Base-by-base conservation (phyloP, 192 early-diverging fungal species). In the Umbelopsis isabellina region DNA sequence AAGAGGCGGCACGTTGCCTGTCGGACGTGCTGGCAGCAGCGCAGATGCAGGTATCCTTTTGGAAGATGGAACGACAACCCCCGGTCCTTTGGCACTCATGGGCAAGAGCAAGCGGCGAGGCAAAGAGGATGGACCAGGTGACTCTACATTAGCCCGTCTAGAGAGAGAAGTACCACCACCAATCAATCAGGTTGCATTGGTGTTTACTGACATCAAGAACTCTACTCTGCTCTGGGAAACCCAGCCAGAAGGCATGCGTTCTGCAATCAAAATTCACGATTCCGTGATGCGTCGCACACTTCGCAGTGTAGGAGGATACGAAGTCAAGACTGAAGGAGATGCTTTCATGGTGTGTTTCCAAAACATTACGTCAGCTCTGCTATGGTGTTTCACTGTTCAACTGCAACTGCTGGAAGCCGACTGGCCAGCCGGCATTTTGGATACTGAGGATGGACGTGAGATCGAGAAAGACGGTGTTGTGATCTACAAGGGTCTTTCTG, bases 321-420 rank as follows among this genome's bases (percentile, higher is more conserved):
- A 97, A 72, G 95, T 97, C 49, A 97, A 97, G 75, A 97, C 93
- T 1, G 95, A 97, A 81, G 95, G 95, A 53, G 95, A 97, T 72
- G 93, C 93, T 18, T 92, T 97, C 73, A 97, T 97, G 91, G 93
- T 95, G 21, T 92, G 89, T 65, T 97, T 97, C 74, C 90, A 91
- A 11, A 91, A 90, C 27, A 87, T 93, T 0, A 82, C 89, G 0
- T 85, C 88, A 41, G 95, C 95, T 2, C 73, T 95, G 68, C 81
- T 94, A 20, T 97, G 94, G 94, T 94, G 93, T 68, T 81, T 97
- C 70, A 90, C 91, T 10, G 94, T 93, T 13, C 95, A 97, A 72
- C 74, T 91, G 37, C 88, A 92, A 25, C 81, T 97, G 25, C 75
- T 95, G 4, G 83, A 85, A 55, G 89, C 90, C 6, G 93, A 95